Evolutionary conservation across 352 stramenopile genomes (phyloP).

Genomic region (Pythium scleroteichum): DNA sequence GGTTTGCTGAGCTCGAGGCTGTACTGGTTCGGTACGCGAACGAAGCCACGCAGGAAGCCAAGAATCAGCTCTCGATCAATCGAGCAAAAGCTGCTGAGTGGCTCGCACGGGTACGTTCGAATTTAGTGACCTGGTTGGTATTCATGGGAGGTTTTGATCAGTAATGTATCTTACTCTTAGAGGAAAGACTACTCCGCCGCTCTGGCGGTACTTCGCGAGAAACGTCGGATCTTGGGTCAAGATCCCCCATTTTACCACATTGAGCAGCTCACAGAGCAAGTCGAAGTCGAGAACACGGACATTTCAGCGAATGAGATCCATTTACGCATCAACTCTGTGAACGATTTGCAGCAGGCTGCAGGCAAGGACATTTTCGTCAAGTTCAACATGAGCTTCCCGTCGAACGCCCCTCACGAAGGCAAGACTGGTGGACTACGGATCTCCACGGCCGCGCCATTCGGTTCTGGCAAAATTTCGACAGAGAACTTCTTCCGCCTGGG

Average conservation of each 20-base stretch:
- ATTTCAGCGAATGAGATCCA: slow-evolving; percentile 56
- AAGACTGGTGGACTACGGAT: slow-evolving; percentile 49
- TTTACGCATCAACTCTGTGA: slow-evolving; percentile 49
- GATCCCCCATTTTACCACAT: slow-evolving; percentile 46
- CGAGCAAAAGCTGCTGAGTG: slow-evolving; percentile 53
- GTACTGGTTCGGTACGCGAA: slow-evolving; percentile 72
- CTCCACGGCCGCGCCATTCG: slow-evolving; percentile 32
- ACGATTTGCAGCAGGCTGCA: slow-evolving; percentile 38
- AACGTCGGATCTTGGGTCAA: slow-evolving; percentile 52
- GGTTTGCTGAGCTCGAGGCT: slow-evolving; percentile 65
- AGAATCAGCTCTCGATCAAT: slow-evolving; percentile 49
- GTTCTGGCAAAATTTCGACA: slow-evolving; percentile 21
- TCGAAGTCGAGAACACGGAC: slow-evolving; percentile 47
- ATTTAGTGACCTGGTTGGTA: too few relatives aligned
- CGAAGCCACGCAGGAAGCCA: slow-evolving; percentile 43
- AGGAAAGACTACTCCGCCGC: slow-evolving; percentile 59
- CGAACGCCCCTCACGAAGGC: slow-evolving; percentile 52
- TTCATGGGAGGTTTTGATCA: too few relatives aligned
- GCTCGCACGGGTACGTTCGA: slow-evolving; percentile 50
- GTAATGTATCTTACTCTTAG: too few relatives aligned
- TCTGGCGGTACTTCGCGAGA: slow-evolving; percentile 52
- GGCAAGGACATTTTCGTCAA: slow-evolving; percentile 69
- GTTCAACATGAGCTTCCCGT: slow-evolving; percentile 75
- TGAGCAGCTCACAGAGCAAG: slow-evolving; percentile 34
- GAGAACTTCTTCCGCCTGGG: slow-evolving; percentile 46